Evolutionary conservation across 116 monocot genomes (phyloP).

Genomic region (Thalassia testudinum): DNA sequence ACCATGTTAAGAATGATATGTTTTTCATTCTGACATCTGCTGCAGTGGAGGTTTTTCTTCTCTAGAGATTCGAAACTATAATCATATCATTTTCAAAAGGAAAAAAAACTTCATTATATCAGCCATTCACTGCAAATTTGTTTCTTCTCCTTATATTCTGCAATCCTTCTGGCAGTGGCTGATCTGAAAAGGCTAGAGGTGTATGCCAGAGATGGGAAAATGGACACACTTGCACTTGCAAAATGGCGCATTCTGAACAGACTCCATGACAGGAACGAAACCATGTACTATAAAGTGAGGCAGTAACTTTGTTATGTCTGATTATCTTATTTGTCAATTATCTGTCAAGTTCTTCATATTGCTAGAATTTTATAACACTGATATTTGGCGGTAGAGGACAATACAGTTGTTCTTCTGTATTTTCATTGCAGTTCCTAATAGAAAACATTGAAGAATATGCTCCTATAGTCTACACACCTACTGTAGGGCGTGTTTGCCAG

Average conservation of each 20-base stretch:
- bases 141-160: background rate
- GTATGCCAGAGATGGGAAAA: constrained; percentile 73
- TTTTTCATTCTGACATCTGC: too few species aligned
- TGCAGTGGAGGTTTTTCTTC: too few species aligned
- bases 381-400: too few species aligned
- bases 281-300: constrained; percentile 84
- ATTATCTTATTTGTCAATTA: too few species aligned
- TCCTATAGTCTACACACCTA: constrained; percentile 95
- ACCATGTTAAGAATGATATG: too few species aligned
- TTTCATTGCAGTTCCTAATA: constrained; percentile 52
- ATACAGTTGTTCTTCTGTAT: background rate
- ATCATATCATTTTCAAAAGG: too few species aligned
- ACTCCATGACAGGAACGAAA: constrained; percentile 93
- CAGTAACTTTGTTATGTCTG: background rate
- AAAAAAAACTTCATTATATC: too few species aligned
- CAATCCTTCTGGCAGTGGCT: constrained; percentile 36
- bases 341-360: too few species aligned
- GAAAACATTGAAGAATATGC: constrained; percentile 93
- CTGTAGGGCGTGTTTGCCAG: constrained; percentile 98
- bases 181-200: constrained; percentile 79
- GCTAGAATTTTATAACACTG: too few species aligned
- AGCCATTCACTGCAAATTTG: background rate
- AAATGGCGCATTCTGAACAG: constrained; percentile 98
- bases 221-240: constrained; percentile 71
- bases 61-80: too few species aligned